A percentile compares a stretch with the other conserved stretches of the same genome.
These are phyloP conservation scores for Bondarzewia mesenterica DNA, from an alignment of 1,284 basidiomycete species.

Conservation along the genomic window DNA sequence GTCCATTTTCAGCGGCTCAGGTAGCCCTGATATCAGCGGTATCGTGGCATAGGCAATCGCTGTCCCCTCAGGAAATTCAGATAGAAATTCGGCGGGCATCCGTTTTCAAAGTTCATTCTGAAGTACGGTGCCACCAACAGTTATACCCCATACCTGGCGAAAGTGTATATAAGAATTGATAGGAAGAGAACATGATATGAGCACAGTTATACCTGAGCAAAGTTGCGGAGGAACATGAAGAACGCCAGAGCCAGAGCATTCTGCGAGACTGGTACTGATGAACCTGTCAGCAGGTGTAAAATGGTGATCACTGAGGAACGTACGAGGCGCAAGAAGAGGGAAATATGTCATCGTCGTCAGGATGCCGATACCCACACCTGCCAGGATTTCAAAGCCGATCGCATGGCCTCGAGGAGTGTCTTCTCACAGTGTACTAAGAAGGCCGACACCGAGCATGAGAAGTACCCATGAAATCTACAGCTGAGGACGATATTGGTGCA, in stretches of 20 bases:
- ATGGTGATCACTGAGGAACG: no score
- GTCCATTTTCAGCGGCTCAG: constrained; percentile 14
- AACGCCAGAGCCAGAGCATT: constrained; percentile 15
- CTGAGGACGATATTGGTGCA: constrained; percentile 22
- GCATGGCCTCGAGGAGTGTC: constrained; percentile 17
- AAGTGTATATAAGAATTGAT: neutral
- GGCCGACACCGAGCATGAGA: constrained; percentile 15
- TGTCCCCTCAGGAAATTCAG: constrained; percentile 13
- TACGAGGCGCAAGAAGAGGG: constrained; percentile 15
- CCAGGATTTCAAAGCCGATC: constrained; percentile 16
- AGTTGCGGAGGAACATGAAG: constrained; percentile 19
- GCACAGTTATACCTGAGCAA: constrained; percentile 9
- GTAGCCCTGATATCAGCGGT: constrained; percentile 14
- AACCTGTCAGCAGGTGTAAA: no score
- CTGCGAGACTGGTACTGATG: constrained; percentile 1
- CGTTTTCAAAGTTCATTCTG: constrained; percentile 17
- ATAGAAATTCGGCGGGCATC: constrained; percentile 13
- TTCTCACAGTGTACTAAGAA: constrained; percentile 21
- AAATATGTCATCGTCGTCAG: constrained; percentile 20
- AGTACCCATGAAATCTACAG: constrained; percentile 22
- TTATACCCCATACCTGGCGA: constrained; percentile 19
- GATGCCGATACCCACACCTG: constrained; percentile 18
- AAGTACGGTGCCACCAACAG: constrained; percentile 19
- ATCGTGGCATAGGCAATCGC: constrained; percentile 19
- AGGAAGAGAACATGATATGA: neutral